These are phyloP conservation scores for Zanthoxylum bungeanum DNA, from an alignment of 345 rosid species.

Conservation along the genomic window DNA sequence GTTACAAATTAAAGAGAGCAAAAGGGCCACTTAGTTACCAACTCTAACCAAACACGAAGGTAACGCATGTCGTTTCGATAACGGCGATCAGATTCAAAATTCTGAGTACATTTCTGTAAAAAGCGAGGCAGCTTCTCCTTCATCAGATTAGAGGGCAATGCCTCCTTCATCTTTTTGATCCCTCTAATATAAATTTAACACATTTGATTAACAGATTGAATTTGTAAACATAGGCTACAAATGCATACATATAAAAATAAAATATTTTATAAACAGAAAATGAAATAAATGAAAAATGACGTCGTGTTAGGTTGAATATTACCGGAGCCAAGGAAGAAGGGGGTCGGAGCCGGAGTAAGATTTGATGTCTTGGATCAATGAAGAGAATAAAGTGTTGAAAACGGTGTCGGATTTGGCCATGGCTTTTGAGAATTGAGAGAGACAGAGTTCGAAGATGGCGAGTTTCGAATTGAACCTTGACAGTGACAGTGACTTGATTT, in stretches of 20 bases:
- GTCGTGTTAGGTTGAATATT: constrained; percentile 7
- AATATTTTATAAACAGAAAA: background rate
- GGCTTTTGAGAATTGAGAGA: background rate
- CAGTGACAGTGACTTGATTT: constrained; percentile 2
- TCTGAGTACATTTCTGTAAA: constrained; percentile 71
- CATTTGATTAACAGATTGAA: background rate
- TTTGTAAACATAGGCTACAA: background rate
- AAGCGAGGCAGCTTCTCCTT: constrained; percentile 87
- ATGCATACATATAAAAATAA: background rate
- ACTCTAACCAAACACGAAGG: constrained; percentile 86
- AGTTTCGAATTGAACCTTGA: background rate
- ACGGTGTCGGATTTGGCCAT: constrained; percentile 21
- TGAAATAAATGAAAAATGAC: background rate
- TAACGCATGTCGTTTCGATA: constrained; percentile 78
- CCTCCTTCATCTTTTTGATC: constrained; percentile 68
- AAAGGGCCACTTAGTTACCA: constrained; percentile 41
- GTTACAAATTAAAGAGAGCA: background rate
- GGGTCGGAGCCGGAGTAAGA: constrained; percentile 79
- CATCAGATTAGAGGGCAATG: constrained; percentile 43
- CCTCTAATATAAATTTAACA: constrained; percentile 69
- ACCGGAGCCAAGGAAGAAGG: constrained; percentile 95
- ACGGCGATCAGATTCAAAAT: constrained; percentile 71
- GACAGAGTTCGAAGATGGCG: background rate
- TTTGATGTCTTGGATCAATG: constrained; percentile 73
- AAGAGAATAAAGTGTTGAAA: constrained; percentile 51